Evolutionary conservation across 2,329 filamentous ascomycete species (phyloP), one percentile per base, ranked within the genome.

Genomic region (Colletotrichum sp.): DNA sequence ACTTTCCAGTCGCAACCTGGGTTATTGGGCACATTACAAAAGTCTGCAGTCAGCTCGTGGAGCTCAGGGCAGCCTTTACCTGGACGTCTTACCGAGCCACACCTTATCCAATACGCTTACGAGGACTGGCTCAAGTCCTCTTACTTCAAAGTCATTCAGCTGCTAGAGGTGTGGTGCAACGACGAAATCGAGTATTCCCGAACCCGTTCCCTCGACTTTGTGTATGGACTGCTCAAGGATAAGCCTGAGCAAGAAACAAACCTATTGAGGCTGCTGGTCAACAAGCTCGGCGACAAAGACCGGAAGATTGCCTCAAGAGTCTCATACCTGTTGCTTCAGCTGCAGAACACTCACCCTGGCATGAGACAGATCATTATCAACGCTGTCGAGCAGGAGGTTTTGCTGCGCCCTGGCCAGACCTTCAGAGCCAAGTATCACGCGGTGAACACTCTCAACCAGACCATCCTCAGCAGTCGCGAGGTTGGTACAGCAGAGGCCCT

Each of bases 161-260:
- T 98, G 60, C 89, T 99, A 18, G 97, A 99, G 84, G 90, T 92
- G 15, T 98, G 97, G 95, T 98, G 95, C 83, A 95, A 94, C 71
- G 97, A 99, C 80, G 97, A 99, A 86, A 94, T 99, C 70, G 95
- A 98, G 82, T 99, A 96, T 85, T 96, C 98, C 55, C 93, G 98
- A 76, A 94, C 93, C 65, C 93, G 95, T 78, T 94, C 96, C 5
- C 90, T 99, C 60, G 97, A 96, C 79, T 98, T 98, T 80, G 94
- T 99, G 48, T 99, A 93, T 82, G 96, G 96, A 78, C 88, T 99
- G 52, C 87, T 99, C 77, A 97, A 95, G 83, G 96, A 98, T 83
- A 99, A 98, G 86, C 96, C 97, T 0, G 97, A 99, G 84, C 97
- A 99, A 82, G 97, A 99, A 84, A 94, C 96, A 71, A 99, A 99